Conservation (phyloP, 352 stramenopile genomes). For the Nothophytophthora sp. region DNA sequence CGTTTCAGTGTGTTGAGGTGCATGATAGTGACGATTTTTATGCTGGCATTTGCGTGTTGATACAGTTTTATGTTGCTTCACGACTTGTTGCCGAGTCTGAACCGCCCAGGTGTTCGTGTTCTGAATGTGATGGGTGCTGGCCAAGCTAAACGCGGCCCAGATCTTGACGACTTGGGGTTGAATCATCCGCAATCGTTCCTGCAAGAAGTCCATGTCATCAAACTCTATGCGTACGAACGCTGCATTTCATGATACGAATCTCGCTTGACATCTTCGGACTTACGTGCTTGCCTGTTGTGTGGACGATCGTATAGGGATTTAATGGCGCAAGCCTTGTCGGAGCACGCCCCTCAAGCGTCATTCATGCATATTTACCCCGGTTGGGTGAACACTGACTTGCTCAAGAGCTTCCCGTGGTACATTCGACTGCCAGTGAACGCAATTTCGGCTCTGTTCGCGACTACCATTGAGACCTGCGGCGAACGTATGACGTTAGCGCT, state of each 20-base stretch:
- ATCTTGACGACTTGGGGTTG: conserved; percentile 29
- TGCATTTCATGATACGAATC: neutral
- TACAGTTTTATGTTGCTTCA: conserved; percentile 31
- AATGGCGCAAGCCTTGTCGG: conserved; percentile 27
- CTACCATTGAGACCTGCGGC: conserved; percentile 20
- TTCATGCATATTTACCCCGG: conserved; percentile 37
- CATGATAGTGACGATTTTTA: neutral
- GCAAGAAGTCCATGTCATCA: conserved; percentile 21
- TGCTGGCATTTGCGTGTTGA: conserved; percentile 1
- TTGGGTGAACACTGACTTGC: conserved; percentile 27
- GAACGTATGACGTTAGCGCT: conserved; percentile 22
- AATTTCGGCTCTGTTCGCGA: conserved; percentile 20
- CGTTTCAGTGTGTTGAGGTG: neutral
- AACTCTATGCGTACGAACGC: conserved; percentile 26
- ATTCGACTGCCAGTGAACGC: conserved; percentile 17
- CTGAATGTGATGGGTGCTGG: conserved; percentile 29
- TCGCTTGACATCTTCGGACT: neutral
- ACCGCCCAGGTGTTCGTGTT: conserved; percentile 25
- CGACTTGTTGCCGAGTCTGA: conserved; percentile 18
- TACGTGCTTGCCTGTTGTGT: no score
- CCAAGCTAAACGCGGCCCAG: conserved; percentile 18
- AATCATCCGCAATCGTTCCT: conserved; percentile 29
- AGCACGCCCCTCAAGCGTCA: conserved; percentile 23
- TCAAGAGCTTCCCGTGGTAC: conserved; percentile 27
- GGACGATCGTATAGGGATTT: conserved; percentile 22